Percentiles rank a stretch among this genome's conserved stretches.
phyloP scores from a whole-genome alignment of 2,329 filamentous ascomycete genomes.

The Ophiostoma triangulosporum region DNA sequence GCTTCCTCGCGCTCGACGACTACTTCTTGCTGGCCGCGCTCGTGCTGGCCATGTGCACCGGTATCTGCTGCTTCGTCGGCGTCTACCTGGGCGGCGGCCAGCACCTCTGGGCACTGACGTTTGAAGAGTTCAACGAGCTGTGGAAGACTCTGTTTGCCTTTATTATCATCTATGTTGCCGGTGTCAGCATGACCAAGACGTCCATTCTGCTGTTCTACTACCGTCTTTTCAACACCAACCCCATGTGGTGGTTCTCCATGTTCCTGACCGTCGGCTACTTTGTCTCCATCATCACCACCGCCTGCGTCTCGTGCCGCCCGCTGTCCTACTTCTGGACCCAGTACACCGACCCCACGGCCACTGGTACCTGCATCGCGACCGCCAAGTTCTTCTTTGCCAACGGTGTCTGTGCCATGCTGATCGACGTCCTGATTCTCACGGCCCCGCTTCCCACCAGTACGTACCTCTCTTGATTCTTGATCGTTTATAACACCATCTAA shows the following conservation, averaged over 20 bases:
- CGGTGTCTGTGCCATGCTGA: background rate
- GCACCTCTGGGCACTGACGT: background rate
- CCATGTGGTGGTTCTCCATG: background rate
- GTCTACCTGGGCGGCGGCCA: background rate
- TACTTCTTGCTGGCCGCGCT: background rate
- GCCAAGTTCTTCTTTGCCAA: background rate
- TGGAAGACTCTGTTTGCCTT: background rate
- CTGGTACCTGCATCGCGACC: background rate
- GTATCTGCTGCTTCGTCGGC: background rate
- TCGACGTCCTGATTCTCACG: background rate
- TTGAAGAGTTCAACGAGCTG: background rate
- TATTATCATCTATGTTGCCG: background rate
- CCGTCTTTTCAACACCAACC: background rate
- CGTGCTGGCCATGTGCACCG: background rate
- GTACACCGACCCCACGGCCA: background rate
- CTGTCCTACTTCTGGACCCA: background rate
- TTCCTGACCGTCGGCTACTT: background rate
- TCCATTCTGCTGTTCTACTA: background rate
- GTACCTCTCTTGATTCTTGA: too few species aligned
- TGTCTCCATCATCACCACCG: background rate
- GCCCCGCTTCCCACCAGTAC: background rate
- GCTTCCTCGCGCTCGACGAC: background rate
- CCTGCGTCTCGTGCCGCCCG: background rate
- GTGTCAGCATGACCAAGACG: background rate
- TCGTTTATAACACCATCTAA: too few species aligned